phyloP scores from a whole-genome alignment of 345 rosid species.

The Excoecaria agallocha region DNA sequence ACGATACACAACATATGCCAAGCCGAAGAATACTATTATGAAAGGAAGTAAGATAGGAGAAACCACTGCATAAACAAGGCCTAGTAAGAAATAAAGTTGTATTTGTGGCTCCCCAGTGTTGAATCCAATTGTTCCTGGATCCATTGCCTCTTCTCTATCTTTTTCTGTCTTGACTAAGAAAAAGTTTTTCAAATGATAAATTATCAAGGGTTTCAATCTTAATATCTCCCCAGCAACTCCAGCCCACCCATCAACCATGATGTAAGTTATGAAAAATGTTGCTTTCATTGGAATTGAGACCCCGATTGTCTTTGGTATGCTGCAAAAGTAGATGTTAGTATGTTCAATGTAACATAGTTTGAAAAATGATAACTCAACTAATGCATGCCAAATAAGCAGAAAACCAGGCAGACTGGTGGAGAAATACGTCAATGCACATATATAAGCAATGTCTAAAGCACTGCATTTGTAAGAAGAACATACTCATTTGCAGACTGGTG shows the following conservation, averaged over 20 bases:
- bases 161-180: slow-evolving; percentile 90
- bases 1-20: slow-evolving; percentile 85
- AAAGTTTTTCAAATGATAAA: slow-evolving; percentile 73
- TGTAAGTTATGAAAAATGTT: slow-evolving; percentile 88
- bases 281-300: slow-evolving; percentile 96
- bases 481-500: slow-evolving; percentile 92
- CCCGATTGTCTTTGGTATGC: slow-evolving; percentile 86
- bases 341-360: neutral
- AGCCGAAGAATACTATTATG: slow-evolving; percentile 69
- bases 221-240: slow-evolving; percentile 94
- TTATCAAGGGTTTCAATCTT: slow-evolving; percentile 71
- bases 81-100: slow-evolving; percentile 92
- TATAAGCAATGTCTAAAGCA: neutral
- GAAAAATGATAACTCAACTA: neutral
- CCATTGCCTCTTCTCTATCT: slow-evolving; percentile 96
- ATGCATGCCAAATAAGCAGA: too few relatives aligned
- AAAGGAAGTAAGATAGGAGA: slow-evolving; percentile 88
- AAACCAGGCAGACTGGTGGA: too few relatives aligned
- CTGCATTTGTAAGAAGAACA: slow-evolving; percentile 24
- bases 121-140: slow-evolving; percentile 88
- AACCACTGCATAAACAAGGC: slow-evolving; percentile 87
- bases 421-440: too few relatives aligned
- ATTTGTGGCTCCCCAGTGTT: slow-evolving; percentile 91
- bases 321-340: slow-evolving; percentile 26
- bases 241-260: slow-evolving; percentile 99